Conservation (phyloP, 2,329 filamentous ascomycete species). For the Xylaria sp. region DNA sequence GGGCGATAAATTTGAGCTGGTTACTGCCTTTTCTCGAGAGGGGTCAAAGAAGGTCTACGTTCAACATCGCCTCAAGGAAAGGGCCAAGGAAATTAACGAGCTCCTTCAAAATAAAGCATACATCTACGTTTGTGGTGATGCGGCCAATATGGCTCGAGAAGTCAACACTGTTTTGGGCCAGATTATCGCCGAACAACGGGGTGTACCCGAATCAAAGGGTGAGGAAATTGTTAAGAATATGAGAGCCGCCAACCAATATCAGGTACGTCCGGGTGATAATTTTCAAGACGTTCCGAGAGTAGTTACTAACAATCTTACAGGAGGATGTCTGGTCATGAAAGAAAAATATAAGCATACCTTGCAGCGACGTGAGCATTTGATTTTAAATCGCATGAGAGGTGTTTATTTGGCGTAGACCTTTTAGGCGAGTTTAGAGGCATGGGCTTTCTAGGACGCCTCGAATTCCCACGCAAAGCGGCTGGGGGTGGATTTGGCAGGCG, state of each 20-base stretch:
- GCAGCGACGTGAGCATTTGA: constrained; percentile 41
- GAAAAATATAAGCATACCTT: constrained; percentile 36
- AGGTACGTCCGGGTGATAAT: constrained; percentile 66
- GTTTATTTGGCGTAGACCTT: constrained; percentile 39
- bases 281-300: constrained; percentile 13
- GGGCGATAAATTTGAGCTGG: constrained; percentile 88
- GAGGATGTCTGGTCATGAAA: constrained; percentile 77
- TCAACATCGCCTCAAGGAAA: constrained; percentile 89
- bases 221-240: constrained; percentile 98
- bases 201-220: constrained; percentile 84
- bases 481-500: constrained; percentile 37
- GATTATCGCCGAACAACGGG: constrained; percentile 86
- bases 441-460: constrained; percentile 21
- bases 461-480: constrained; percentile 33
- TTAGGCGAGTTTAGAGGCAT: constrained; percentile 41
- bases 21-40: constrained; percentile 96
- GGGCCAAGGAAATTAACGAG: constrained; percentile 84
- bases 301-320: constrained; percentile 56
- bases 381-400: constrained; percentile 45
- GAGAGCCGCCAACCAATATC: constrained; percentile 94
- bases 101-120: constrained; percentile 88
- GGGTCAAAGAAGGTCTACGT: constrained; percentile 92
- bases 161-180: constrained; percentile 88
- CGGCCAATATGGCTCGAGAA: constrained; percentile 95
- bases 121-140: constrained; percentile 98